phyloP scores from a whole-genome alignment of 1,284 basidiomycete species.

The Puccinia polysora region DNA sequence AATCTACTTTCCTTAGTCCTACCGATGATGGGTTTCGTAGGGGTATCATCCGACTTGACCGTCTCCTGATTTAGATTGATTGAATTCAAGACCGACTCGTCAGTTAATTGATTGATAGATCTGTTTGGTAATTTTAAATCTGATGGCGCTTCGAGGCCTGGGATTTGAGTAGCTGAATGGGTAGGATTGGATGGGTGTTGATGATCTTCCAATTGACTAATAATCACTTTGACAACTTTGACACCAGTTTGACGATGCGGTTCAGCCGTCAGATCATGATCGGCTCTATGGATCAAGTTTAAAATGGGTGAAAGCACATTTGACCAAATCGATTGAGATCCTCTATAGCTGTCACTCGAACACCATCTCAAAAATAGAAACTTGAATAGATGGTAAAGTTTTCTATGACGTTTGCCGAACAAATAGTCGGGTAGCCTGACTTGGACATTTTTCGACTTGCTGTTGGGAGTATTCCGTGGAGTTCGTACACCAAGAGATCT shows the following conservation, averaged over 20 bases:
- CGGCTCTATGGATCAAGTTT: not conserved
- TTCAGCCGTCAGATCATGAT: not conserved
- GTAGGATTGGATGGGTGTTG: too few relatives aligned
- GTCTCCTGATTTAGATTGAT: too few relatives aligned
- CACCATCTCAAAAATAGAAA: conserved; percentile 20
- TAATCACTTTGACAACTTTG: conserved; percentile 5
- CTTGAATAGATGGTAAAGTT: not conserved
- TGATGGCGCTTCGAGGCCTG: too few relatives aligned
- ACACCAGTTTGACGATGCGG: not conserved
- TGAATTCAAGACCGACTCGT: too few relatives aligned
- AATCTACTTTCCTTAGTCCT: too few relatives aligned
- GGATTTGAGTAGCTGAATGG: too few relatives aligned
- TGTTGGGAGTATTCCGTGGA: not conserved
- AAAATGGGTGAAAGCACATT: not conserved
- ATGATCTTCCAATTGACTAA: not conserved
- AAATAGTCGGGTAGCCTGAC: conserved; percentile 2
- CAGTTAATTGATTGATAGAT: too few relatives aligned
- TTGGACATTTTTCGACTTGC: not conserved
- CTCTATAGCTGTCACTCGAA: not conserved
- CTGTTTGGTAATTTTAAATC: too few relatives aligned
- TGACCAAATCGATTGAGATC: conserved; percentile 10
- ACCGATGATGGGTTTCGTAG: too few relatives aligned
- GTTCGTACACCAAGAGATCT: conserved; percentile 3
- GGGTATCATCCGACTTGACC: too few relatives aligned
- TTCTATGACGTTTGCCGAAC: not conserved